A percentile compares a stretch with the other conserved stretches of the same genome.
Conservation (phyloP, 495 filamentous ascomycete species). For the Trypethelium eluteriae region DNA sequence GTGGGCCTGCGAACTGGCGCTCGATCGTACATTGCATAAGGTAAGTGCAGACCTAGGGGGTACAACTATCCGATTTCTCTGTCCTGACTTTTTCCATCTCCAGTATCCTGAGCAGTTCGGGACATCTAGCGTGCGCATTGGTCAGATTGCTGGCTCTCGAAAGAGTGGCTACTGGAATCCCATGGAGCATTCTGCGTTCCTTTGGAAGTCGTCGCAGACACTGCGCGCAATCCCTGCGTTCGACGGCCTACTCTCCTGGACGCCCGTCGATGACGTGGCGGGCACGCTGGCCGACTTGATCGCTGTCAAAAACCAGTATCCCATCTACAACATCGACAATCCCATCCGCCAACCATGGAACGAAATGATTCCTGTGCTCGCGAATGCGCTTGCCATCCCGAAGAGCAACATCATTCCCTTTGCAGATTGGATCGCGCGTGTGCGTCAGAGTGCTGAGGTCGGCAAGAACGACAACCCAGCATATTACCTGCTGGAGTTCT, state of each 20-base stretch:
- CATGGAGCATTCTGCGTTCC: not conserved
- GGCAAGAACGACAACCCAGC: not conserved
- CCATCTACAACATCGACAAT: not conserved
- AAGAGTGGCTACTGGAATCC: not conserved
- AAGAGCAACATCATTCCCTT: not conserved
- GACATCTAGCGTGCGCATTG: not conserved
- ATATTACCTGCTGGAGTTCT: not conserved
- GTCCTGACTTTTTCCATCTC: no score
- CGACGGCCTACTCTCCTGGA: not conserved
- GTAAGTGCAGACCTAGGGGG: not conserved
- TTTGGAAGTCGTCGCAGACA: not conserved
- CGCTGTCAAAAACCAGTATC: not conserved
- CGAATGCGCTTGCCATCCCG: not conserved
- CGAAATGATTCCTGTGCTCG: not conserved
- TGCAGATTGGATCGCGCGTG: not conserved
- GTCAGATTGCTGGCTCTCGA: not conserved
- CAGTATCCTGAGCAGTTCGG: no score
- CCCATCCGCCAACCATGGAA: not conserved
- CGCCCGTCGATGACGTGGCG: not conserved
- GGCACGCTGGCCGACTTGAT: not conserved
- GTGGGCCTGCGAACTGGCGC: not conserved
- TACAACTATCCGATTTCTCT: no score
- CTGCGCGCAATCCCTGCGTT: not conserved
- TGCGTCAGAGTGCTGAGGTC: no score
- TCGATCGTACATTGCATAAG: not conserved